Percentiles rank a stretch among this genome's conserved stretches.
Conservation (phyloP, 495 filamentous ascomycete species). For the Bathelium albidoporum region DNA sequence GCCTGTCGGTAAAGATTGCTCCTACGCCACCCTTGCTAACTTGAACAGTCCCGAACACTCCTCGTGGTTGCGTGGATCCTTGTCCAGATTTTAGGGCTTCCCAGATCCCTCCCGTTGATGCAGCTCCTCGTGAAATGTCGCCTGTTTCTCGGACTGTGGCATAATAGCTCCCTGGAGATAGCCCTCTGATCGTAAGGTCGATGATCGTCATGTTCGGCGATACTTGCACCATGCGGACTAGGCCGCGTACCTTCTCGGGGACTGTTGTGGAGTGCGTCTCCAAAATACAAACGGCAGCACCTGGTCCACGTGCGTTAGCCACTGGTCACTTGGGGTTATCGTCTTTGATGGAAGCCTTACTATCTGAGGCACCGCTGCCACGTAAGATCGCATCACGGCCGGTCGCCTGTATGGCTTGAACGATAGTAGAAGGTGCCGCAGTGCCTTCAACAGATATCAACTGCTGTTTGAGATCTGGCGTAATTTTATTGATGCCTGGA, state of each 20-base stretch:
- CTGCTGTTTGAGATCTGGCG: constrained; percentile 55
- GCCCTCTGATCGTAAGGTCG: constrained; percentile 77
- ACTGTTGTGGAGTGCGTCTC: constrained; percentile 62
- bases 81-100: constrained; percentile 44
- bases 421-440: constrained; percentile 78
- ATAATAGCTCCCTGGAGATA: constrained; percentile 70
- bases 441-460: constrained; percentile 61
- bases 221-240: constrained; percentile 36
- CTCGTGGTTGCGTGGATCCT: constrained; percentile 42
- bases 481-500: constrained; percentile 53
- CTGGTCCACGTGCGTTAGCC: constrained; percentile 35
- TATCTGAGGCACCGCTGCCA: constrained; percentile 74
- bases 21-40: constrained; percentile 61
- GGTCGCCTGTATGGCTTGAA: constrained; percentile 75
- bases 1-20: constrained; percentile 65
- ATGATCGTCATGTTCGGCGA: constrained; percentile 57
- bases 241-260: constrained; percentile 29
- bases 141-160: constrained; percentile 79
- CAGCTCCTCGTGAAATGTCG: constrained; percentile 74
- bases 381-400: constrained; percentile 90
- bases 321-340: background rate
- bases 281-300: constrained; percentile 89
- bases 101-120: constrained; percentile 79
- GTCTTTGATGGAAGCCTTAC: constrained; percentile 40
- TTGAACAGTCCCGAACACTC: constrained; percentile 61